phyloP scores from a whole-genome alignment of 257 asterid species.

The Salvia rosmarinus region DNA sequence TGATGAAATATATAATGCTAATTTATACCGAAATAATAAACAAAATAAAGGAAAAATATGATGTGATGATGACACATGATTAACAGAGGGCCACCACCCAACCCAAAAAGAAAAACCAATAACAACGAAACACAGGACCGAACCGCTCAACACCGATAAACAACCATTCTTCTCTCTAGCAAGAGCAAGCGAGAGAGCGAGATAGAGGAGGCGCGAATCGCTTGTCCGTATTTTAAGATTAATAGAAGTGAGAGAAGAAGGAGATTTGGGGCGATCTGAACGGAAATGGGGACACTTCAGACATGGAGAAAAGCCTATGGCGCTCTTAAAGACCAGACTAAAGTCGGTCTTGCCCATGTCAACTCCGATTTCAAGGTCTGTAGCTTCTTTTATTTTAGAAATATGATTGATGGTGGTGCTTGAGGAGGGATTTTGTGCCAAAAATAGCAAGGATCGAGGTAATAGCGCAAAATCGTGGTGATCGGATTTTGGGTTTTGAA shows the following conservation, averaged over 20 bases:
- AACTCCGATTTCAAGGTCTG: constrained; percentile 97
- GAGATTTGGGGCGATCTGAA: constrained; percentile 45
- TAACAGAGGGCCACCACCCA: constrained; percentile 28
- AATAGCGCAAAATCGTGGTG: constrained; percentile 18
- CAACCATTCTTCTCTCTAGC: constrained; percentile 29
- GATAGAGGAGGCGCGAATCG: constrained; percentile 27
- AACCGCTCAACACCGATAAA: constrained; percentile 23
- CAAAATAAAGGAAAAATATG: background rate
- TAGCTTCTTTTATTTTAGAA: background rate
- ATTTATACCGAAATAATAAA: background rate
- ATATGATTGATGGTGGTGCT: background rate
- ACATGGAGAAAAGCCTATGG: constrained; percentile 93
- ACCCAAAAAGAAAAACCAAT: constrained; percentile 13
- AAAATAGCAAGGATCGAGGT: constrained; percentile 32
- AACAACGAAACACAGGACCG: background rate
- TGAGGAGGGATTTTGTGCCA: constrained; percentile 26
- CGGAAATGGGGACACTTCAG: constrained; percentile 86
- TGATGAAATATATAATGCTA: too few species aligned
- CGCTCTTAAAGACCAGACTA: constrained; percentile 88
- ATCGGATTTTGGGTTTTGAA: constrained; percentile 31
- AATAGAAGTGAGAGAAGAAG: constrained; percentile 17
- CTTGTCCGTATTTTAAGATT: constrained; percentile 24
- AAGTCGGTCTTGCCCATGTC: constrained; percentile 93
- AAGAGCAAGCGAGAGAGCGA: constrained; percentile 36
- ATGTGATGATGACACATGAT: constrained; percentile 28